These are phyloP conservation scores for Cardamine resedifolia DNA, from an alignment of 345 rosid genomes.

Conservation along the genomic window DNA sequence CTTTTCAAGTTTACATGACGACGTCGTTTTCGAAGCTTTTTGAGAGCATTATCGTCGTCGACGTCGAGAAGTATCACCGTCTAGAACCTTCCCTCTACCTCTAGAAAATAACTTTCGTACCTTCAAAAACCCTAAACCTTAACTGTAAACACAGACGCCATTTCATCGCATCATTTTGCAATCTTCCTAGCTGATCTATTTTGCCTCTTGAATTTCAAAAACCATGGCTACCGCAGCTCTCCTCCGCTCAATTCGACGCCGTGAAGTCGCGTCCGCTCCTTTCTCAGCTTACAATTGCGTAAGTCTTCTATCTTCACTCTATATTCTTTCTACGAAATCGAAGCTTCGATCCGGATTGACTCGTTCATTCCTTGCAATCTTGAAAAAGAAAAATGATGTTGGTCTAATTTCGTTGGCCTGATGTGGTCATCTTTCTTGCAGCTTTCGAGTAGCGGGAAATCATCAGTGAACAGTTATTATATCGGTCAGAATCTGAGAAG, in stretches of 20 bases:
- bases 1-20: neutral
- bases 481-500: conserved; percentile 50
- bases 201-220: conserved; percentile 1
- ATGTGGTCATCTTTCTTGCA: conserved; percentile 34
- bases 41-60: conserved; percentile 4
- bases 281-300: conserved; percentile 67
- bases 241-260: conserved; percentile 70
- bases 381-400: neutral
- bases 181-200: neutral
- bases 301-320: conserved; percentile 22
- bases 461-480: conserved; percentile 46
- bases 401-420: neutral
- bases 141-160: neutral
- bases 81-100: conserved; percentile 39
- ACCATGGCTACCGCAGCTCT: conserved; percentile 68
- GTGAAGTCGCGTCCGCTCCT: conserved; percentile 59
- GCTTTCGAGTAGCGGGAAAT: conserved; percentile 53
- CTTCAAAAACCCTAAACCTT: conserved; percentile 52
- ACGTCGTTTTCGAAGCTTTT: neutral
- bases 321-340: neutral
- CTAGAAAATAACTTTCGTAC: conserved; percentile 20
- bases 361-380: neutral
- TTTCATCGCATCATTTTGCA: conserved; percentile 10
- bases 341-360: neutral
- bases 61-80: conserved; percentile 23